Evolutionary conservation across 768 basidiomycete genomes (phyloP), one percentile per base, ranked within the genome.

Genomic region (Lactarius sanguifluus): DNA sequence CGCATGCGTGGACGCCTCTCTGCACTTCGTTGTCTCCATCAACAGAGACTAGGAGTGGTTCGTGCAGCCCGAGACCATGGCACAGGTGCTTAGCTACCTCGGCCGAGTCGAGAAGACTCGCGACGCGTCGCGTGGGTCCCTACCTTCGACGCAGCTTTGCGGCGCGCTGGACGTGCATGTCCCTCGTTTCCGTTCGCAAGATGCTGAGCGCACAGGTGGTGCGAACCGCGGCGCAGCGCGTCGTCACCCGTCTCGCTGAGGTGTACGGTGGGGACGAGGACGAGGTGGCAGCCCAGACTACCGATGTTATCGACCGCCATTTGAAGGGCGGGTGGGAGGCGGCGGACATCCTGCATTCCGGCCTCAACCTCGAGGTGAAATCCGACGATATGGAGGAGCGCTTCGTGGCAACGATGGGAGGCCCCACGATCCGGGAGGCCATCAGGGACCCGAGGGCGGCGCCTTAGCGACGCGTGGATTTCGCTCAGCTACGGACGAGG

Each of bases 161-260:
- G 16, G 36, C 38, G 18, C 59, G 59, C 30, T 65, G 64, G 64
- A 61, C 41, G 38, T 65, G 64, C 38, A 65, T 65, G 64, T 38
- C 64, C 10, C 20, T 65, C 59, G 12, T 61, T 34, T 41, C 64
- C 18, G 56, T 43, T 10, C 59, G 40, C 52, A 61, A 54, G 52
- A 34, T 56, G 36, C 50, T 61, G 10, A 40, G 38, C 2, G 15
- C 32, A 16, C 20, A 23, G 3, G 25, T 4, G 25, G 59, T 65
- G 18, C 41, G 36, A 6, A 32, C 52, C 23, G 64, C 59, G 28
- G 59, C 64, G n/a, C 20, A 28, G 23, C 20, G 12, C 16, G 59
- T 61, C 23, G 38, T 65, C 34, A 43, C 18, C 28, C 25, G 25
- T 6, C 50, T 65, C 5, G 59, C 59, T n/a, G 52, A 55, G 23